Percentiles rank a stretch among this genome's conserved stretches.
phyloP scores from a whole-genome alignment of 306 rosid species.

The Bauhinia variegata region DNA sequence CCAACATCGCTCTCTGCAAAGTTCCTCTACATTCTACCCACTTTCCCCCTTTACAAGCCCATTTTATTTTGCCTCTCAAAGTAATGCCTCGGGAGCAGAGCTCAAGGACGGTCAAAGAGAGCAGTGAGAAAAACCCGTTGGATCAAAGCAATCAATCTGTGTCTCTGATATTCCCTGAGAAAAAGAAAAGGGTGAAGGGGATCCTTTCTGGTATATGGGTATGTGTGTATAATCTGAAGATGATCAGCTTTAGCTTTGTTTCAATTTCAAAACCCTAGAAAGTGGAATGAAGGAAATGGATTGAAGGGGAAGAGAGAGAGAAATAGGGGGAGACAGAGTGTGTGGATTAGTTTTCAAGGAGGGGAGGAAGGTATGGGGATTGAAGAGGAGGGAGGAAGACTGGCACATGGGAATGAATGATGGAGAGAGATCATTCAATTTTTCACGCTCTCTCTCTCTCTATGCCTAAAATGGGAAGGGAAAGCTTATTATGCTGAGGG shows the following conservation, averaged over 20 bases:
- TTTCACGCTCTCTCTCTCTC: conserved; percentile 22
- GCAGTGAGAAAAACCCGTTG: conserved; percentile 12
- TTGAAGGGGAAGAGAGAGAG: conserved; percentile 33
- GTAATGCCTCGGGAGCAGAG: conserved; percentile 48
- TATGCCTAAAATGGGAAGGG: conserved; percentile 32
- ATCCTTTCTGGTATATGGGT: neutral
- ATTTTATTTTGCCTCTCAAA: conserved; percentile 45
- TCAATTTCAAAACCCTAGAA: conserved; percentile 78
- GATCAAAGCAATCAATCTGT: neutral
- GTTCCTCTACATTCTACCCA: conserved; percentile 45
- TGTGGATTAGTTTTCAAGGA: conserved; percentile 25
- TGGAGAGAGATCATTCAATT: conserved; percentile 31
- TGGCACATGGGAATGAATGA: conserved; percentile 59
- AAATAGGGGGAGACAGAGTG: no score
- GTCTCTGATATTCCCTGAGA: neutral
- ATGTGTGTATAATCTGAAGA: conserved; percentile 23
- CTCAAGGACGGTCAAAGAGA: conserved; percentile 39
- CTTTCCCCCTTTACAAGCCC: conserved; percentile 50
- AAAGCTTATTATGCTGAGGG: no score
- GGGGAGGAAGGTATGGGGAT: conserved; percentile 52
- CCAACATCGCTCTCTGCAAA: conserved; percentile 66
- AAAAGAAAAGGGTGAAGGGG: neutral
- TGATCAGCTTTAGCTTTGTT: conserved; percentile 62
- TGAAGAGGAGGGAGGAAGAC: conserved; percentile 36
- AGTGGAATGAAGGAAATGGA: conserved; percentile 42